Conservation (phyloP, 2,329 filamentous ascomycete genomes). For the Cercospora janseana region DNA sequence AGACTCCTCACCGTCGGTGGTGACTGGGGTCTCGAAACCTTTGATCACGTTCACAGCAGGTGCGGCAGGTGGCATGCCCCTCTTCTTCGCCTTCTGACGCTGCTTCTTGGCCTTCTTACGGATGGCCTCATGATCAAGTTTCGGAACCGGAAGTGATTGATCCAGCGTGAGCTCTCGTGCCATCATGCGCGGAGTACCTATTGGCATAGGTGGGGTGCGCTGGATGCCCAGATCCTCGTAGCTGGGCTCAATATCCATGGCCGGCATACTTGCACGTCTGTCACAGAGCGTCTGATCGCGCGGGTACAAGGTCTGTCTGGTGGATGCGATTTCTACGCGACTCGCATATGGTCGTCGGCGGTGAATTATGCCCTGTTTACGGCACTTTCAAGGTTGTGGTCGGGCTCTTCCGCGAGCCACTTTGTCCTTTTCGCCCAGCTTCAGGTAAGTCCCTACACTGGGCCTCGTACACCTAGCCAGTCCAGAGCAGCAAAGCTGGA, state of each 20-base stretch:
- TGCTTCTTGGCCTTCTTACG: slow-evolving; percentile 40
- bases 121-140: slow-evolving; percentile 38
- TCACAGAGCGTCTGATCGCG: neutral
- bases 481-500: slow-evolving; percentile 50
- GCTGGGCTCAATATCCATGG: slow-evolving; percentile 37
- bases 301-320: slow-evolving; percentile 4
- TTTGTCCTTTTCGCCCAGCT: slow-evolving; percentile 50
- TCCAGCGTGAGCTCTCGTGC: slow-evolving; percentile 25
- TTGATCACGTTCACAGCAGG: slow-evolving; percentile 45
- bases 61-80: slow-evolving; percentile 38
- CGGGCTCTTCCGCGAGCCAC: slow-evolving; percentile 4
- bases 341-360: slow-evolving; percentile 8
- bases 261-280: slow-evolving; percentile 32
- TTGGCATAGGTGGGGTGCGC: slow-evolving; percentile 35
- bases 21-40: slow-evolving; percentile 52
- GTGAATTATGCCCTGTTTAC: neutral
- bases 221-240: slow-evolving; percentile 30
- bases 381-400: slow-evolving; percentile 6
- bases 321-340: neutral
- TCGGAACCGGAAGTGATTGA: slow-evolving; percentile 30
- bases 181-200: slow-evolving; percentile 33
- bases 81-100: slow-evolving; percentile 42
- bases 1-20: slow-evolving; percentile 57
- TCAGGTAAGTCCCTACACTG: slow-evolving; percentile 45
- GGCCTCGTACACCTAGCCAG: slow-evolving; percentile 50